Conservation (phyloP, 2,329 filamentous ascomycete species). For the Tolypocladium guangdongense region DNA sequence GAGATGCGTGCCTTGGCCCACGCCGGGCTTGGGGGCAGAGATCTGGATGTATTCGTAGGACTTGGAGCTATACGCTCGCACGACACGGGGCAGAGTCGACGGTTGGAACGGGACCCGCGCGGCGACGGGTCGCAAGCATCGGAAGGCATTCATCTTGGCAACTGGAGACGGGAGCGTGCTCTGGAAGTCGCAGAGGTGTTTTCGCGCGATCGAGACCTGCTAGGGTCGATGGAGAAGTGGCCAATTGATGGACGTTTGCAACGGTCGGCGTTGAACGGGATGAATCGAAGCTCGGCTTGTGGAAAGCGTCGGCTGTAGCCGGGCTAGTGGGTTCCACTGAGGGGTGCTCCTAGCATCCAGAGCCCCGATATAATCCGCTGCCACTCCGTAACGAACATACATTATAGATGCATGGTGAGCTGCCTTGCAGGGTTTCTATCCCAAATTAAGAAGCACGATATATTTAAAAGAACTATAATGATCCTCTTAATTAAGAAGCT, state of each 20-base stretch:
- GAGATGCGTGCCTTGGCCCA: conserved; percentile 62
- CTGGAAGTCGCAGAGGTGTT: background rate
- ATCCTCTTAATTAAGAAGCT: no score
- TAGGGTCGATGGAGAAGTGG: background rate
- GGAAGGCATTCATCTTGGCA: conserved; percentile 39
- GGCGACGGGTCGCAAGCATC: conserved; percentile 49
- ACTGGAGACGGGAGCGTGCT: background rate
- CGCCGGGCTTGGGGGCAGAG: conserved; percentile 75
- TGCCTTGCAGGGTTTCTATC: no score
- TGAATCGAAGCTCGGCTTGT: conserved; percentile 1
- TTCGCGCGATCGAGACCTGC: background rate
- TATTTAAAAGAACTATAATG: no score
- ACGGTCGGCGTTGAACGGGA: background rate
- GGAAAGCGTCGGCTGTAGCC: conserved; percentile 21
- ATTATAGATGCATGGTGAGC: no score
- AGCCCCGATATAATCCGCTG: no score
- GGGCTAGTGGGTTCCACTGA: background rate
- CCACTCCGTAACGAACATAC: no score
- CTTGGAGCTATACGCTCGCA: conserved; percentile 40
- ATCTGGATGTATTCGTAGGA: conserved; percentile 75
- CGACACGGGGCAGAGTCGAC: conserved; percentile 43
- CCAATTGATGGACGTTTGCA: background rate
- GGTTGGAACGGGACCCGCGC: conserved; percentile 35
- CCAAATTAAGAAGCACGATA: no score
- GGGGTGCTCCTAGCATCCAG: background rate